Base-by-base conservation (phyloP, 345 rosid species). In the Salix exigua region DNA sequence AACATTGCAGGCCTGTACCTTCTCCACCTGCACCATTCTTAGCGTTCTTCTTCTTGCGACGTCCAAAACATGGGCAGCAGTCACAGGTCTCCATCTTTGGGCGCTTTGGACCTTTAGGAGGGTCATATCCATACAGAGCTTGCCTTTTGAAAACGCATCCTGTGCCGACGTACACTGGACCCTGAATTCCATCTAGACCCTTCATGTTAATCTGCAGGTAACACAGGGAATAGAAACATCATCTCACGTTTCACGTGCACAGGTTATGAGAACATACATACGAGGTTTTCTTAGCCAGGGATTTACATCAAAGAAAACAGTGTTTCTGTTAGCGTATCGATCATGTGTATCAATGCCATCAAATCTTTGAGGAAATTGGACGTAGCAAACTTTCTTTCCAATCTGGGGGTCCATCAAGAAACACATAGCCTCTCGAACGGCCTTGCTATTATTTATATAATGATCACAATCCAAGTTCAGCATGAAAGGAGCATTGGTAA, bases 11-110 rank as follows among this genome's bases (percentile, higher is more conserved):
- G 82, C 78, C 82, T 74, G 89, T 80, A n/a, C 78, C 85, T 69
- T 90, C 92, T 23, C 78, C 87, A 71, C 75, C 86, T 72, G 81
- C 81, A 70, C 85, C 87, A 38, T 85, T 64, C 83, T 85, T 87
- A 10, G 90, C 72, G 48, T 82, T 23, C 80, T 88, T 90, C 84
- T 90, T 93, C 80, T 86, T 91, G 63, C 91, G 90, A 73, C 89
- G 89, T 74, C 99, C 98, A 68, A 93, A 93, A 77, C 99, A 93
- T 70, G 98, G 98, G 87, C 96, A 96, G 80, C 99, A 93, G 78
- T 88, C 98, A 80, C 98, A 96, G 85, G 85, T 93, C 9, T 87
- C 92, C 99, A 96, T 96, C 87, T 96, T 93, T 5, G 99, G 98
- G 74, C 98, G 96, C 87, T 82, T 82, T 66, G 81, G 70, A 12